These are phyloP conservation scores for Podosphaera aphanis DNA, from an alignment of 2,329 filamentous ascomycete genomes.

Conservation along the genomic window DNA sequence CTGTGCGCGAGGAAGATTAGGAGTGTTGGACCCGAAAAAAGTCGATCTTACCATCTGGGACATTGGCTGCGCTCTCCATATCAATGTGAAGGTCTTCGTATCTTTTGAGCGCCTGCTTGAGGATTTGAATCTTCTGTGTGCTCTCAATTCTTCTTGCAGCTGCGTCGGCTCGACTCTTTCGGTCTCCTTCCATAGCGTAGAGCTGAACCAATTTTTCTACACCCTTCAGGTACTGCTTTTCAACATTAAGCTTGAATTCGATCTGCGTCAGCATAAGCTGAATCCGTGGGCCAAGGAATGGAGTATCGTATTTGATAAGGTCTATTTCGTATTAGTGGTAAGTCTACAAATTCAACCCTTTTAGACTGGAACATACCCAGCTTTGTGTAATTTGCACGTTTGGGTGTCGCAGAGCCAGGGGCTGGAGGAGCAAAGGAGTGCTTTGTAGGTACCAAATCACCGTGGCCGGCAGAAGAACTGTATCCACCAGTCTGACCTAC, in stretches of 20 bases:
- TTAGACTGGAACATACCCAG: constrained; percentile 39
- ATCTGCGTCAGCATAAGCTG: constrained; percentile 98
- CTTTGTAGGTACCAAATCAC: constrained; percentile 57
- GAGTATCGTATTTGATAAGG: constrained; percentile 94
- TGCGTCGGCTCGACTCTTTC: constrained; percentile 84
- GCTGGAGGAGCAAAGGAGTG: constrained; percentile 57
- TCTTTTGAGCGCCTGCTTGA: constrained; percentile 87
- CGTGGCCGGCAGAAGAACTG: constrained; percentile 36
- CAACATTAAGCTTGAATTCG: constrained; percentile 95
- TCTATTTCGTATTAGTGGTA: constrained; percentile 29
- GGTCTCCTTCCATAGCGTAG: constrained; percentile 90
- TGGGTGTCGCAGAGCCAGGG: constrained; percentile 43
- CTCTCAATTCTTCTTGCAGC: constrained; percentile 78
- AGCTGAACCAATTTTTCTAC: constrained; percentile 98
- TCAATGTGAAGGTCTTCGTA: constrained; percentile 96
- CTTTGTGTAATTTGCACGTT: constrained; percentile 84
- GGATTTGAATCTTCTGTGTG: constrained; percentile 87
- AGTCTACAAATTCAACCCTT: constrained; percentile 1
- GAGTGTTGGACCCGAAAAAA: not conserved
- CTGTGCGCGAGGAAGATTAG: constrained; percentile 21
- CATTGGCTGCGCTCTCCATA: constrained; percentile 51
- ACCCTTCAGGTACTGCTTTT: constrained; percentile 95
- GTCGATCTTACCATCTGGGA: constrained; percentile 45
- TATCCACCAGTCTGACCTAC: constrained; percentile 36
- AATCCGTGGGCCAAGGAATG: constrained; percentile 84